These are phyloP conservation scores for Pseudonitzschia pungens DNA, from an alignment of 108 stramenopile genomes.

Conservation along the genomic window DNA sequence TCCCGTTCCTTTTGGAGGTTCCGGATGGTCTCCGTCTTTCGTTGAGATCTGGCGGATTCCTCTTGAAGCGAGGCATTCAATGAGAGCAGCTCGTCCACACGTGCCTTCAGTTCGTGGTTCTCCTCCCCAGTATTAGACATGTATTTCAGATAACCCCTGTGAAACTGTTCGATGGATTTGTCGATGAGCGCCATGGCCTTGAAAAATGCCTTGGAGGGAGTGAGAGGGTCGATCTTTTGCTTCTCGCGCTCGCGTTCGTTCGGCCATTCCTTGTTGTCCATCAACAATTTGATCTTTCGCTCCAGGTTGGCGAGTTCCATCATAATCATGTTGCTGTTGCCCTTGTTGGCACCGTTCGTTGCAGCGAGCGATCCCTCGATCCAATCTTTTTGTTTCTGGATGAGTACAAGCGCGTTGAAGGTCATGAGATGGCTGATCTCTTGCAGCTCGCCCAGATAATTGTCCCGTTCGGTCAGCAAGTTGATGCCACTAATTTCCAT, in stretches of 20 bases:
- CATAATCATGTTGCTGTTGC: background rate
- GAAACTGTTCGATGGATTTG: conserved; percentile 21
- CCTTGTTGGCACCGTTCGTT: conserved; percentile 4
- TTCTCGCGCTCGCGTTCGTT: conserved; percentile 13
- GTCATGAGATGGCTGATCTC: conserved; percentile 15
- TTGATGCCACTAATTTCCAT: conserved; percentile 16
- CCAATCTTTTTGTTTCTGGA: conserved; percentile 25
- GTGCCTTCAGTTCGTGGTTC: conserved; percentile 10
- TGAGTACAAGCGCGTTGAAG: conserved; percentile 15
- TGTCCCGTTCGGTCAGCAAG: conserved; percentile 12
- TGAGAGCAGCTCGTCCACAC: conserved; percentile 1
- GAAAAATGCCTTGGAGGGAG: conserved; percentile 20
- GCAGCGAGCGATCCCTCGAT: conserved; percentile 15
- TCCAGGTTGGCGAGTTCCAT: conserved; percentile 16
- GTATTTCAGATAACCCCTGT: conserved; percentile 4
- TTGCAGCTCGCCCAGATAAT: conserved; percentile 7
- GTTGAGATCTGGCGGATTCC: background rate
- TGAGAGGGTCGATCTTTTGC: conserved; percentile 13
- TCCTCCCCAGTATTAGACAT: conserved; percentile 8
- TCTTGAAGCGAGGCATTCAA: background rate
- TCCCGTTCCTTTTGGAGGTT: conserved; percentile 13
- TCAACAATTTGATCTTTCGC: conserved; percentile 16
- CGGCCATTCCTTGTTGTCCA: conserved; percentile 12
- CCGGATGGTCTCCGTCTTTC: conserved; percentile 12
- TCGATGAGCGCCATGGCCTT: conserved; percentile 16